Percentiles rank a stretch among this genome's conserved stretches.
Evolutionary conservation across 106 monocot species (phyloP).

Genomic region (Phalaenopsis equestris): DNA sequence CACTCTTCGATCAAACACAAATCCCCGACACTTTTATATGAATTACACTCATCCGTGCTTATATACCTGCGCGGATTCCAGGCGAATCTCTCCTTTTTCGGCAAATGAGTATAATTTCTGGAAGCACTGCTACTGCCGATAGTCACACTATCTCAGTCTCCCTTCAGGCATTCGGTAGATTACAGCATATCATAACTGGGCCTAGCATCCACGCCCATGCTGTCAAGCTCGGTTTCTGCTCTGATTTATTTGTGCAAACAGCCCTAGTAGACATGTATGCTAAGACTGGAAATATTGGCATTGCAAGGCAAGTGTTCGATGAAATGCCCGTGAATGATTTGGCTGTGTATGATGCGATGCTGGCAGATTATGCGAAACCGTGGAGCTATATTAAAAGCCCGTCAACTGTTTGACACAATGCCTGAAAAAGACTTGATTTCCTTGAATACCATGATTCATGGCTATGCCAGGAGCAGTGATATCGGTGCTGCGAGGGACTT

Average conservation of each 20-base stretch:
- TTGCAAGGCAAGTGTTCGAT: conserved; percentile 35
- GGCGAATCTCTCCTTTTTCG: conserved; percentile 17
- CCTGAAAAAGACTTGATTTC: conserved; percentile 32
- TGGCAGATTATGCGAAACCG: conserved; percentile 18
- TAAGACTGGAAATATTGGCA: conserved; percentile 12
- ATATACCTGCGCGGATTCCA: conserved; percentile 6
- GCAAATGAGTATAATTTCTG: conserved; percentile 13
- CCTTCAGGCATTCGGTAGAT: conserved; percentile 38
- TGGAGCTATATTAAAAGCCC: conserved; percentile 20
- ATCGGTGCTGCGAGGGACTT: conserved; percentile 25
- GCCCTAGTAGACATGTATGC: conserved; percentile 46
- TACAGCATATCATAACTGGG: neutral
- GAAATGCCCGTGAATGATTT: conserved; percentile 31
- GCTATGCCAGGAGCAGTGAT: conserved; percentile 22
- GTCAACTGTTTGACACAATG: conserved; percentile 38
- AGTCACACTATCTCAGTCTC: conserved; percentile 35
- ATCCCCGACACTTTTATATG: conserved; percentile 27
- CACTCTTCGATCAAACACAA: conserved; percentile 29
- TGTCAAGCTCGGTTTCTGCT: conserved; percentile 21
- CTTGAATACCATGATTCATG: conserved; percentile 53
- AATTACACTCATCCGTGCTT: conserved; percentile 32
- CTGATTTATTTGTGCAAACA: conserved; percentile 34
- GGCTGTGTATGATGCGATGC: conserved; percentile 33
- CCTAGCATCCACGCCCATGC: conserved; percentile 23
- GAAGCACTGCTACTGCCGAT: conserved; percentile 13